Percentiles rank a stretch among this genome's conserved stretches.
Conservation (phyloP, 805 yeast species). For the Candida insectorum region DNA sequence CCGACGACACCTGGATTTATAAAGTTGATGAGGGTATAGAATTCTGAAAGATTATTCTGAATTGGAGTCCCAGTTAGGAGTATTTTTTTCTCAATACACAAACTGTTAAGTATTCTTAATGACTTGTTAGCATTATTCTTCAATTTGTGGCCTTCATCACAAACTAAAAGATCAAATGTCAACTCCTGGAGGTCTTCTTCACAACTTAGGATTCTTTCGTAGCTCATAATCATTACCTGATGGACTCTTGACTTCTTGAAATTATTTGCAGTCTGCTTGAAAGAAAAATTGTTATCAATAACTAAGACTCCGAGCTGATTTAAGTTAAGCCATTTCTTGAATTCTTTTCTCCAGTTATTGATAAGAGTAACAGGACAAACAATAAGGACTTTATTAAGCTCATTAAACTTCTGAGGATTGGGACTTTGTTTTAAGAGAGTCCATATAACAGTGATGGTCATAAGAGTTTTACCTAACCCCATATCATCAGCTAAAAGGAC, state of each 20-base stretch:
- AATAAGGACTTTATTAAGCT: slow-evolving; percentile 60
- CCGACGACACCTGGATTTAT: slow-evolving; percentile 84
- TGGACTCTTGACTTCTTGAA: slow-evolving; percentile 69
- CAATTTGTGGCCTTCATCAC: slow-evolving; percentile 94
- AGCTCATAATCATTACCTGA: slow-evolving; percentile 82
- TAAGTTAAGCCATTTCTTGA: slow-evolving; percentile 79
- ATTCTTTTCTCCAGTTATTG: slow-evolving; percentile 84
- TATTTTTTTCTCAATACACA: slow-evolving; percentile 56
- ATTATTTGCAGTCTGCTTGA: slow-evolving; percentile 52
- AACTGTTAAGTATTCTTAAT: slow-evolving; percentile 52
- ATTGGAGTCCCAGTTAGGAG: slow-evolving; percentile 88
- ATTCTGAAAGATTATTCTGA: slow-evolving; percentile 86
- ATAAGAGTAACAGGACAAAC: slow-evolving; percentile 92
- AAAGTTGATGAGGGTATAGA: slow-evolving; percentile 75
- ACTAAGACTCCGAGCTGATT: slow-evolving; percentile 66
- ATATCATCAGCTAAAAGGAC: slow-evolving; percentile 93
- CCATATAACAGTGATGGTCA: slow-evolving; percentile 82
- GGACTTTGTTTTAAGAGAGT: slow-evolving; percentile 73
- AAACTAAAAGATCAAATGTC: slow-evolving; percentile 66
- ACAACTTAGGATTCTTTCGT: slow-evolving; percentile 69
- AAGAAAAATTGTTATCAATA: slow-evolving; percentile 49
- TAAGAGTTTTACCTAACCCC: slow-evolving; percentile 79
- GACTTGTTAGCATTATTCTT: slow-evolving; percentile 74
- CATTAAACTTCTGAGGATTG: slow-evolving; percentile 19
- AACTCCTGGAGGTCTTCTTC: slow-evolving; percentile 46